A percentile compares a stretch with the other conserved stretches of the same genome.
Conservation (phyloP, 2,329 filamentous ascomycete species). For the Geoglossum cookeanum region DNA sequence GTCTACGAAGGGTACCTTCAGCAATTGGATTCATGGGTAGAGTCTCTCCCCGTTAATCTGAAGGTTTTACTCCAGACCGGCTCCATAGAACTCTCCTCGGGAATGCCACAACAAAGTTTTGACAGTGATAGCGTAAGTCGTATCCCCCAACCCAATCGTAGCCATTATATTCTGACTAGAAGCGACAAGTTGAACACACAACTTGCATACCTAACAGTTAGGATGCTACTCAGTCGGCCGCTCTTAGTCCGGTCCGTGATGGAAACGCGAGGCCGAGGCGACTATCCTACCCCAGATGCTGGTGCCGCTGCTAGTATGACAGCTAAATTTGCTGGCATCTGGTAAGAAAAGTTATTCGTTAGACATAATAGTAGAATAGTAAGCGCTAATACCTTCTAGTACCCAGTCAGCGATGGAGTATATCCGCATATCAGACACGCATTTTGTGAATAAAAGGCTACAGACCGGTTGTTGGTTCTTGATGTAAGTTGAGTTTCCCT, state of each 20-base stretch:
- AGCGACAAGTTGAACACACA: not conserved
- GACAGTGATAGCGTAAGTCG: not conserved
- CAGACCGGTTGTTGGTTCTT: not conserved
- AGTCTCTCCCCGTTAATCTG: not conserved
- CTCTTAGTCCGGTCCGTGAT: not conserved
- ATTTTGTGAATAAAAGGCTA: not conserved
- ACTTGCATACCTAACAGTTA: not conserved
- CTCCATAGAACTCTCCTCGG: not conserved
- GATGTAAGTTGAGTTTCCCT: not conserved
- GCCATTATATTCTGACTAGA: not conserved
- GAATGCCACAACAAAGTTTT: not conserved
- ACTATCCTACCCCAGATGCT: not conserved
- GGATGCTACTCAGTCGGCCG: not conserved
- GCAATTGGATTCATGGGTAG: not conserved
- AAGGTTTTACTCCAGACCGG: not conserved
- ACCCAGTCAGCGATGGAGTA: not conserved
- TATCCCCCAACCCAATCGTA: not conserved
- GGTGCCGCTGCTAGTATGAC: not conserved
- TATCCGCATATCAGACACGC: not conserved
- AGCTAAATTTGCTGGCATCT: not conserved
- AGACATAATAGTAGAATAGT: not conserved
- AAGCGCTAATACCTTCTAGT: not conserved
- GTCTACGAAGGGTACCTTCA: not conserved
- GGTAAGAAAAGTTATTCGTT: not conserved
- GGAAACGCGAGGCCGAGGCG: not conserved